These are phyloP conservation scores for Cladophialophora exuberans DNA, from an alignment of 2,329 filamentous ascomycete genomes.

Conservation along the genomic window DNA sequence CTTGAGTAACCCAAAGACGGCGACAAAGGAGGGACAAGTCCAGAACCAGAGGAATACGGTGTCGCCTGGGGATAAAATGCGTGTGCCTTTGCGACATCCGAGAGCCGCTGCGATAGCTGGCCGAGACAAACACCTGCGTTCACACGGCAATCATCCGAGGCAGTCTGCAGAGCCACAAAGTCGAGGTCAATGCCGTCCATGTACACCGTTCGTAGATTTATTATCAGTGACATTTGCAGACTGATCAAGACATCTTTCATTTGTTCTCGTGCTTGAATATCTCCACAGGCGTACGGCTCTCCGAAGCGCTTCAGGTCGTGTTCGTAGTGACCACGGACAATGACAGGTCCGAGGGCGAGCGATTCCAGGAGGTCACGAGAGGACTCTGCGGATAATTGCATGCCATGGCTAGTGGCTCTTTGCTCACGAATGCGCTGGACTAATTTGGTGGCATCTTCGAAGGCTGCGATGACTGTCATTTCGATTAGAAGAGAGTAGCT, in stretches of 20 bases:
- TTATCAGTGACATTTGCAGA: constrained; percentile 41
- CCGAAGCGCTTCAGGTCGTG: constrained; percentile 40
- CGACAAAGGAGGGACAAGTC: constrained; percentile 20
- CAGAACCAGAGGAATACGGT: constrained; percentile 14
- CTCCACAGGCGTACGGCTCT: constrained; percentile 40
- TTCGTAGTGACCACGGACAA: constrained; percentile 44
- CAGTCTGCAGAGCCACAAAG: constrained; percentile 37
- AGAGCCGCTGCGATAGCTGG: constrained; percentile 40
- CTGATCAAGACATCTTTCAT: constrained; percentile 46
- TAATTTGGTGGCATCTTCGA: constrained; percentile 38
- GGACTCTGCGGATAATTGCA: constrained; percentile 23
- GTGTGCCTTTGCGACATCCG: constrained; percentile 24
- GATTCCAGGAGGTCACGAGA: constrained; percentile 40
- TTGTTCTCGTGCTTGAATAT: constrained; percentile 42
- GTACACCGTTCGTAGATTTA: constrained; percentile 38
- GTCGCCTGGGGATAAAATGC: constrained; percentile 19
- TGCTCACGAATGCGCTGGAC: constrained; percentile 36
- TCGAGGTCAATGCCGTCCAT: constrained; percentile 39
- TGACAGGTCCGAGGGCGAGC: constrained; percentile 38
- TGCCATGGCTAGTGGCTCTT: constrained; percentile 8
- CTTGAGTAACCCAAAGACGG: constrained; percentile 29
- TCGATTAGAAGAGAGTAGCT: neutral
- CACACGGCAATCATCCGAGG: constrained; percentile 43
- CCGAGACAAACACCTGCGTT: constrained; percentile 42
- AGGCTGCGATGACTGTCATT: constrained; percentile 37